Evolutionary conservation across 1,284 basidiomycete species (phyloP).

Genomic region (Neolentinus lepideus): DNA sequence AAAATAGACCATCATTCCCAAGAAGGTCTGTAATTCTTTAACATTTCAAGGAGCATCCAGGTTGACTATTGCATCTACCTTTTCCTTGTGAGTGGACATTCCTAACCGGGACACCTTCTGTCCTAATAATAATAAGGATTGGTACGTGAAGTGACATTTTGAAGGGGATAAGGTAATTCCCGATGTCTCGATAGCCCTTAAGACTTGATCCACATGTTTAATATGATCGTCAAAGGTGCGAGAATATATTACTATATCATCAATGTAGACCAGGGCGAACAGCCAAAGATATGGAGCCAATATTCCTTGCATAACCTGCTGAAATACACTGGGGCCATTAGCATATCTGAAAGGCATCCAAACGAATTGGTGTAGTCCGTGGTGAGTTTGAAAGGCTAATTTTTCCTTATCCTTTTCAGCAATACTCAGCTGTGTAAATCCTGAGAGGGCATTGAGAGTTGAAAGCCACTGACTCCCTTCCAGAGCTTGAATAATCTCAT

Average conservation of each 20-base stretch:
- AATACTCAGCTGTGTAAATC: constrained; percentile 32
- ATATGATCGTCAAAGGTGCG: constrained; percentile 25
- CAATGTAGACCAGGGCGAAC: constrained; percentile 29
- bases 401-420: constrained; percentile 21
- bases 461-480: constrained; percentile 25
- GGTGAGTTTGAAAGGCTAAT: constrained; percentile 30
- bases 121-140: constrained; percentile 25
- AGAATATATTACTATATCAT: constrained; percentile 31
- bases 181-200: constrained; percentile 18
- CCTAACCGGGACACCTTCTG: constrained; percentile 27
- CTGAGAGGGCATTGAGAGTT: constrained; percentile 22
- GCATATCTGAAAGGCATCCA: no score
- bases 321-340: constrained; percentile 32
- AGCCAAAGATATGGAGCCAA: constrained; percentile 31
- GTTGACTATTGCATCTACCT: constrained; percentile 18
- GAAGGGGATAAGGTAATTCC: constrained; percentile 26
- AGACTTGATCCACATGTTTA: constrained; percentile 21
- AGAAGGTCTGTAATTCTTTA: constrained; percentile 19
- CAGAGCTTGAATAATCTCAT: constrained; percentile 28
- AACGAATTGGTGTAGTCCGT: constrained; percentile 32
- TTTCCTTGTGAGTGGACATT: constrained; percentile 23
- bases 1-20: constrained; percentile 27
- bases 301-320: constrained; percentile 30
- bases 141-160: constrained; percentile 27
- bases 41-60: constrained; percentile 18